Percentiles rank a stretch among this genome's conserved stretches.
These are phyloP conservation scores for Penicillium roqueforti DNA, from an alignment of 495 filamentous ascomycete genomes.

Conservation along the genomic window DNA sequence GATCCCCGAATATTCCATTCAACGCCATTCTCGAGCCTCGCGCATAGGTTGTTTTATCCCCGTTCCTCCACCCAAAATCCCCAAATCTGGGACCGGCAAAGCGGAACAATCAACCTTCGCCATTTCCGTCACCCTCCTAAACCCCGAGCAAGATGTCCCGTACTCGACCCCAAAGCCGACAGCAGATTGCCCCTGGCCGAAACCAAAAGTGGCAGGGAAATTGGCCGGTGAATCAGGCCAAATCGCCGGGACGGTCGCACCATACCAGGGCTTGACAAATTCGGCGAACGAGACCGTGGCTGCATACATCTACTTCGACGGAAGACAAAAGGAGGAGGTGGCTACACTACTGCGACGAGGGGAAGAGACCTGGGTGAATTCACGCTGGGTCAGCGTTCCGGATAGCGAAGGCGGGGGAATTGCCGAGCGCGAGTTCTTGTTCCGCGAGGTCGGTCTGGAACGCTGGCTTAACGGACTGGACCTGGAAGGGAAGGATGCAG, in stretches of 20 bases:
- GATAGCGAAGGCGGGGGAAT: slow-evolving; percentile 87
- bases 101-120: slow-evolving; percentile 93
- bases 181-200: slow-evolving; percentile 65
- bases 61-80: slow-evolving; percentile 80
- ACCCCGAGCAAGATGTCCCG: slow-evolving; percentile 78
- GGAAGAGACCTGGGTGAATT: slow-evolving; percentile 99
- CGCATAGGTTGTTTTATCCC: slow-evolving; percentile 97
- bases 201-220: slow-evolving; percentile 71
- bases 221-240: slow-evolving; percentile 55
- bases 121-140: slow-evolving; percentile 92
- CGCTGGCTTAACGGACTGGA: slow-evolving; percentile 93
- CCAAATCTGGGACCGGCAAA: slow-evolving; percentile 58
- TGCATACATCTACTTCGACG: slow-evolving; percentile 99
- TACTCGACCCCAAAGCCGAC: slow-evolving; percentile 82
- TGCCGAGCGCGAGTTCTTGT: slow-evolving; percentile 94
- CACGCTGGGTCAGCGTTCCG: slow-evolving; percentile 92
- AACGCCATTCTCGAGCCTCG: slow-evolving; percentile 84
- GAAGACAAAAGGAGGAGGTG: slow-evolving; percentile 91
- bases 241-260: slow-evolving; percentile 58
- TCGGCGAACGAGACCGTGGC: slow-evolving; percentile 94
- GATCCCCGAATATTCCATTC: slow-evolving; percentile 86
- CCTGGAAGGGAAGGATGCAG: slow-evolving; percentile 79
- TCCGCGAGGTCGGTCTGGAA: slow-evolving; percentile 94
- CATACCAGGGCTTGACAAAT: slow-evolving; percentile 83
- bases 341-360: slow-evolving; percentile 88